phyloP scores from a whole-genome alignment of 345 rosid species.

The Ceriops tagal region DNA sequence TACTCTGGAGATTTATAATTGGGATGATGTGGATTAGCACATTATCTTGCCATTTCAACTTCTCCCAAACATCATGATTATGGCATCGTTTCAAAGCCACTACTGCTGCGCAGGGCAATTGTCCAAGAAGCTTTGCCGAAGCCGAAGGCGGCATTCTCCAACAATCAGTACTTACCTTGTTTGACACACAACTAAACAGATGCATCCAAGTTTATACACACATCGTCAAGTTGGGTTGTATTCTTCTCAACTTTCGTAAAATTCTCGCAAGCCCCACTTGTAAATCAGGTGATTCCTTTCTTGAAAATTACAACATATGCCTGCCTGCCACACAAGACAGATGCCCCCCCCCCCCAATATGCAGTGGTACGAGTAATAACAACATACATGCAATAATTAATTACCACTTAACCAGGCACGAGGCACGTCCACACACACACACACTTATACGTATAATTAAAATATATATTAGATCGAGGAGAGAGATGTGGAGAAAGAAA shows the following conservation, averaged over 20 bases:
- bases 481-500: background rate
- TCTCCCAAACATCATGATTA: no score
- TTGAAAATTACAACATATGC: background rate
- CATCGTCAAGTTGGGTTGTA: background rate
- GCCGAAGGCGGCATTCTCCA: no score
- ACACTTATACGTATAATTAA: background rate
- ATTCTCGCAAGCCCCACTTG: constrained; percentile 7
- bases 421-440: no score
- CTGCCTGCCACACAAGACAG: constrained; percentile 2
- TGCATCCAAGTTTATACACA: background rate
- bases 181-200: background rate
- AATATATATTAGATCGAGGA: background rate
- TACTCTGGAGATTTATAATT: no score
- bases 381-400: background rate
- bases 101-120: no score
- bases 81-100: no score
- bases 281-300: background rate
- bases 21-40: no score
- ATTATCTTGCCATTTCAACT: no score
- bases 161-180: background rate
- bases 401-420: no score
- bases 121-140: no score
- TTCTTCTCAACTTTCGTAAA: constrained; percentile 2
- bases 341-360: background rate
- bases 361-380: no score